Conservation (phyloP, 805 yeast genomes). For the Nakazawaea ambrosiae region DNA sequence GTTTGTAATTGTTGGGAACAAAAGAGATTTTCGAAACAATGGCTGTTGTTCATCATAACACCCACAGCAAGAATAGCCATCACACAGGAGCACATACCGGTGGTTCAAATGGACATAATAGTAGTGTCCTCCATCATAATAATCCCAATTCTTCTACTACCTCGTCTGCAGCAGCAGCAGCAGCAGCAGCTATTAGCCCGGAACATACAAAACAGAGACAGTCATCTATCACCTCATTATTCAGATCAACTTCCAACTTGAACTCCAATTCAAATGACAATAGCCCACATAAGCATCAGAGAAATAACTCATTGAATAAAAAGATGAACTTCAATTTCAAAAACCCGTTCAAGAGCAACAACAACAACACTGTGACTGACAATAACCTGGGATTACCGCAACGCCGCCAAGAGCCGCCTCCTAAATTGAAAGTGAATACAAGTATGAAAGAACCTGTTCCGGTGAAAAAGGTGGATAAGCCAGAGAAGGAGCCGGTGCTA, state of each 20-base stretch:
- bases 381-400: background rate
- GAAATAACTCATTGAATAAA: conserved; percentile 5
- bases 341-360: conserved; percentile 7
- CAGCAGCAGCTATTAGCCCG: too few relatives aligned
- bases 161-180: too few relatives aligned
- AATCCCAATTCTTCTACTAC: too few relatives aligned
- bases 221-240: conserved; percentile 7
- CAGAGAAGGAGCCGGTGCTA: background rate
- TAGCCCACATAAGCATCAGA: conserved; percentile 2
- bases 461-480: background rate
- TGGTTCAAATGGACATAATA: too few relatives aligned
- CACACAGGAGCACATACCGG: too few relatives aligned
- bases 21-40: too few relatives aligned
- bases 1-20: too few relatives aligned
- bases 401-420: background rate
- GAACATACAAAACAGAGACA: conserved; percentile 5
- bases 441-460: background rate
- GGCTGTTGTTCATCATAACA: too few relatives aligned
- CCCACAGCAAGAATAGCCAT: too few relatives aligned
- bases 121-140: too few relatives aligned
- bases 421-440: conserved; percentile 2
- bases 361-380: background rate
- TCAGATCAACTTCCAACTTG: conserved; percentile 5
- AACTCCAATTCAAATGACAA: background rate
- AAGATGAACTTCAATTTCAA: conserved; percentile 9